Evolutionary conservation across 1,284 basidiomycete genomes (phyloP), one percentile per base, ranked within the genome.

Genomic region (Erythrobasidium hasegawianum): DNA sequence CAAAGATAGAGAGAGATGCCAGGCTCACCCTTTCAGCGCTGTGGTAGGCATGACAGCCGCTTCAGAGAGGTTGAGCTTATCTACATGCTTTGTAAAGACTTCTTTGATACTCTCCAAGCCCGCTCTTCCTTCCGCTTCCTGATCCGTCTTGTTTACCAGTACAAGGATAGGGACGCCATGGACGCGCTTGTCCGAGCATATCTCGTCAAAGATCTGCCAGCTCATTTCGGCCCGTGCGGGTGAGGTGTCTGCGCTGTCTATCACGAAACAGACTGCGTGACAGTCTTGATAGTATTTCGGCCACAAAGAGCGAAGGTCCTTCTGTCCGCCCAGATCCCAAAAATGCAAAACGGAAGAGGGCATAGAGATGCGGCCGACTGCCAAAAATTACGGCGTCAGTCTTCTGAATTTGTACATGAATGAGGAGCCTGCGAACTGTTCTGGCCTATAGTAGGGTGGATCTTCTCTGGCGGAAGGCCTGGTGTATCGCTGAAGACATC

Each of bases 111-210:
- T 90, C 62, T 90, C 87, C 0, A 92, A 89, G 0, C 89, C 87
- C 16, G 50, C 18, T 18, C 26, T 55, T 39, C 95, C 80, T 69
- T 87, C 87, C 3, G 81, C 78, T 0, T 86, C 84, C 4, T 83
- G 85, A 71, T 96, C 92, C 76, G 94, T 93, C 77, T 97, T 96
- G 79, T 96, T 96, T 14, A 91, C 93, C 7, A 95, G 81, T 5
- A 96, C 83, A 4, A 96, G 81, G 1, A 95, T 81, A 0, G 92
- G 93, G 0, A 95, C 84, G 62, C 88, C 87, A 33, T 95, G 84
- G 24, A 93, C 89, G 70, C 90, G 86, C 0, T 89, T 90, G 1
- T 88, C 84, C 33, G 87, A 87, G 10, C 94, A 82, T 2, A 95
- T 89, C 10, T 84, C 82, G 75, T 94, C 90, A 74, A 97, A 96